Evolutionary conservation across 331 rosid species (phyloP).

Genomic region (Acacia concinna): DNA sequence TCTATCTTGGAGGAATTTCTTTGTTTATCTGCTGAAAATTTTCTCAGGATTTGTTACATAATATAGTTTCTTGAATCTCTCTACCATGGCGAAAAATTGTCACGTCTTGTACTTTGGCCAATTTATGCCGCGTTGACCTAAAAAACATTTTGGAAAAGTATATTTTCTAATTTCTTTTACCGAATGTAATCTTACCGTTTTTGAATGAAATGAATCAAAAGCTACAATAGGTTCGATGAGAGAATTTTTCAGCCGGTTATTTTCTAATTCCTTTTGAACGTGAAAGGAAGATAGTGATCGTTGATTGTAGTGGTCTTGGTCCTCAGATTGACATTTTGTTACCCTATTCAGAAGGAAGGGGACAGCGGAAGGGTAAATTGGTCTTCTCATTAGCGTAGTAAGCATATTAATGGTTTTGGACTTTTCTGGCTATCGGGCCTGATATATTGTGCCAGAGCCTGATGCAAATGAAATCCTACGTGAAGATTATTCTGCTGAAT

Average conservation of each 20-base stretch:
- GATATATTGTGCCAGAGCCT: conserved; percentile 16
- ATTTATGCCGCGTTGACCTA: not conserved
- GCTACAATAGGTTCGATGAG: not conserved
- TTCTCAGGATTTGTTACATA: not conserved
- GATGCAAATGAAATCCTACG: not conserved
- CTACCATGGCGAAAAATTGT: not conserved
- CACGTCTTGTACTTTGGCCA: not conserved
- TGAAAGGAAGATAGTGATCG: not conserved
- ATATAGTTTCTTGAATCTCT: not conserved
- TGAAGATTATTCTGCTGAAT: conserved; percentile 28
- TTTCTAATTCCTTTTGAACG: not conserved
- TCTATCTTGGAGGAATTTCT: not conserved
- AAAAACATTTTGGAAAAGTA: not conserved
- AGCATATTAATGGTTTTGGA: not conserved
- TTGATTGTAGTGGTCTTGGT: not conserved
- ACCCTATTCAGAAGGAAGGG: not conserved
- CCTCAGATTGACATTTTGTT: not conserved
- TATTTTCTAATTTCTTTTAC: not conserved
- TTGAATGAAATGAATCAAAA: not conserved
- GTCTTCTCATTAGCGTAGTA: not conserved
- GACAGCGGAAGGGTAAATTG: not conserved
- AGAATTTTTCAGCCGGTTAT: not conserved
- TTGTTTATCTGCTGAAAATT: not conserved
- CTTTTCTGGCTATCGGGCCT: not conserved
- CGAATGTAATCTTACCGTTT: not conserved